Percentiles rank a stretch among this genome's conserved stretches.
These are phyloP conservation scores for Fusarium sp. DNA, from an alignment of 2,329 filamentous ascomycete species.

Conservation along the genomic window DNA sequence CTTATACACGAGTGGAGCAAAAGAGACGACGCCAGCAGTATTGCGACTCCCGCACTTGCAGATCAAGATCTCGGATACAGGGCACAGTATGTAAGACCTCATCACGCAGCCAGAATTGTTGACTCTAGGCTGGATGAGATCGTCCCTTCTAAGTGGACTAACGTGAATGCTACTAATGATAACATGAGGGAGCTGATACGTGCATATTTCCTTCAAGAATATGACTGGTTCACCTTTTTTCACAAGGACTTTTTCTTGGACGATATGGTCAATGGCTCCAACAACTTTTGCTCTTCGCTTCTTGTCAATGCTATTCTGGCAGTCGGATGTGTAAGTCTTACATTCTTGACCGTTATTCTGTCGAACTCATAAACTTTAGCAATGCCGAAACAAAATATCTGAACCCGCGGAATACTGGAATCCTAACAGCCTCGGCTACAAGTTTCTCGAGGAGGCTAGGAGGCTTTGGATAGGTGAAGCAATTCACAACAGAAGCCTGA, in stretches of 20 bases:
- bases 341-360: fast-evolving
- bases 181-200: constrained; percentile 3
- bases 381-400: not conserved
- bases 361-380: not conserved
- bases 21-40: not conserved
- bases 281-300: constrained; percentile 9
- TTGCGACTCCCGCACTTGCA: not conserved
- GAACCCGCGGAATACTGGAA: constrained; percentile 25
- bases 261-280: constrained; percentile 8
- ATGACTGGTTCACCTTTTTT: constrained; percentile 18
- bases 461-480: constrained; percentile 10
- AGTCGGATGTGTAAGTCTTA: constrained; percentile 12
- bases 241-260: constrained; percentile 24
- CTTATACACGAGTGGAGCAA: constrained; percentile 15
- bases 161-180: not conserved
- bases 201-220: constrained; percentile 16
- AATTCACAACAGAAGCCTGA: not conserved
- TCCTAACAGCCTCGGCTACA: not conserved
- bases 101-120: constrained; percentile 17
- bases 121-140: constrained; percentile 2
- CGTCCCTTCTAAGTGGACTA: constrained; percentile 12
- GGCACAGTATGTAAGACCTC: constrained; percentile 21
- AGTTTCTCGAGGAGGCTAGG: constrained; percentile 18
- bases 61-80: not conserved
- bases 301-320: constrained; percentile 24